These are phyloP conservation scores for Fusarium heterosporum DNA, from an alignment of 2,329 filamentous ascomycete genomes.

Conservation along the genomic window DNA sequence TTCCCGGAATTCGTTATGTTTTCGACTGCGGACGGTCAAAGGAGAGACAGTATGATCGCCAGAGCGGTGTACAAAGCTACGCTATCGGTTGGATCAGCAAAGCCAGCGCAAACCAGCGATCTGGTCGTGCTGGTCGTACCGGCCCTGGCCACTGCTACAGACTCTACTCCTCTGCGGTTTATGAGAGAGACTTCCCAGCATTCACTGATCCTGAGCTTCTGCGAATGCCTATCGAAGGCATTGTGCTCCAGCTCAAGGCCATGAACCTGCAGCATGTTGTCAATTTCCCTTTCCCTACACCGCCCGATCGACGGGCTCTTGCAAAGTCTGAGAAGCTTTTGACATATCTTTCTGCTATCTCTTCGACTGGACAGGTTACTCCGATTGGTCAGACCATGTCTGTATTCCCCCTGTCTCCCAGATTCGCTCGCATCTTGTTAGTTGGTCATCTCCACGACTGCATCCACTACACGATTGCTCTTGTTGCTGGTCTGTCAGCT, in stretches of 20 bases:
- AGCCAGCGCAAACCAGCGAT: constrained; percentile 90
- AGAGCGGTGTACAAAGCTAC: constrained; percentile 93
- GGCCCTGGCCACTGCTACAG: constrained; percentile 96
- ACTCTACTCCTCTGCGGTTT: constrained; percentile 93
- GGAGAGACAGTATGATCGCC: constrained; percentile 87
- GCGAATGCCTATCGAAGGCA: constrained; percentile 89
- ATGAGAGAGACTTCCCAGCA: constrained; percentile 86
- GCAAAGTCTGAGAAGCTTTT: constrained; percentile 88
- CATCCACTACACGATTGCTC: constrained; percentile 84
- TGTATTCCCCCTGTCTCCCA: constrained; percentile 88
- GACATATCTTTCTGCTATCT: constrained; percentile 85
- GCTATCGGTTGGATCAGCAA: constrained; percentile 98
- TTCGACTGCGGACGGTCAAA: constrained; percentile 95
- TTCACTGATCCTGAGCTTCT: constrained; percentile 91
- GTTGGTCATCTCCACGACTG: constrained; percentile 87
- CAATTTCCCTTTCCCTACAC: constrained; percentile 96
- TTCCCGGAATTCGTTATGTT: constrained; percentile 93
- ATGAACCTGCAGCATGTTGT: constrained; percentile 92
- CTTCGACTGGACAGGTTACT: constrained; percentile 78
- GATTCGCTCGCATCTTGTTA: constrained; percentile 91
- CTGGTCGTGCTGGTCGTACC: constrained; percentile 94
- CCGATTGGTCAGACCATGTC: constrained; percentile 84
- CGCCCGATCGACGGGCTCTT: constrained; percentile 81
- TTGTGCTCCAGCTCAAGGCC: constrained; percentile 92
- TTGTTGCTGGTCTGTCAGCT: constrained; percentile 89